Percentiles rank a stretch among this genome's conserved stretches.
These are phyloP conservation scores for Phytopythium litorale DNA, from an alignment of 352 stramenopile species.

Conservation along the genomic window DNA sequence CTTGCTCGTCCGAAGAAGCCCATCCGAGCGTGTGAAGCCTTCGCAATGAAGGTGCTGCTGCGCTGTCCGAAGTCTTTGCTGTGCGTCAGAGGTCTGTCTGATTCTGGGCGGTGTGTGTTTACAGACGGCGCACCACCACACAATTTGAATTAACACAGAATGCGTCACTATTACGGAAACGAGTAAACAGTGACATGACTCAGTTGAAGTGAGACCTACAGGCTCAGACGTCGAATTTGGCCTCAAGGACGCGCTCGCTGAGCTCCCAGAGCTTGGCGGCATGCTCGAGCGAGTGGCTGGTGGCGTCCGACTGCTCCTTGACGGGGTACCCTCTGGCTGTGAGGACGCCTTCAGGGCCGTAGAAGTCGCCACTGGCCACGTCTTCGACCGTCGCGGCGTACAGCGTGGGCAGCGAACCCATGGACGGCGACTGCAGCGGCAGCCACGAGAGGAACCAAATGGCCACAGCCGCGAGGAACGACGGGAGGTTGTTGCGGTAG, in stretches of 20 bases:
- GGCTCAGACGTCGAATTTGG: conserved; percentile 23
- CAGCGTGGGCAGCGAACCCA: conserved; percentile 47
- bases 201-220: background rate
- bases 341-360: conserved; percentile 42
- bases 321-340: conserved; percentile 38
- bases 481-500: conserved; percentile 28
- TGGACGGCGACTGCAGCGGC: conserved; percentile 38
- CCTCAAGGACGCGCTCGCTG: conserved; percentile 37
- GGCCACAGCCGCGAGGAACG: conserved; percentile 28
- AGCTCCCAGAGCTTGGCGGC: conserved; percentile 40
- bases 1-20: background rate
- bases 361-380: conserved; percentile 46
- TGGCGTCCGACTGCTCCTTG: conserved; percentile 30
- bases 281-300: conserved; percentile 30
- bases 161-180: background rate
- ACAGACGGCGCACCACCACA: no score
- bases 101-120: no score
- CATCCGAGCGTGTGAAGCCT: background rate
- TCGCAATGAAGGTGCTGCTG: background rate
- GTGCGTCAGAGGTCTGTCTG: no score
- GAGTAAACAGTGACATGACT: background rate
- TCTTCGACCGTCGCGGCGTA: conserved; percentile 39
- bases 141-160: background rate
- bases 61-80: no score
- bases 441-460: conserved; percentile 35